Base-by-base conservation (phyloP, 2,329 filamentous ascomycete species). In the Endothia cerciana region DNA sequence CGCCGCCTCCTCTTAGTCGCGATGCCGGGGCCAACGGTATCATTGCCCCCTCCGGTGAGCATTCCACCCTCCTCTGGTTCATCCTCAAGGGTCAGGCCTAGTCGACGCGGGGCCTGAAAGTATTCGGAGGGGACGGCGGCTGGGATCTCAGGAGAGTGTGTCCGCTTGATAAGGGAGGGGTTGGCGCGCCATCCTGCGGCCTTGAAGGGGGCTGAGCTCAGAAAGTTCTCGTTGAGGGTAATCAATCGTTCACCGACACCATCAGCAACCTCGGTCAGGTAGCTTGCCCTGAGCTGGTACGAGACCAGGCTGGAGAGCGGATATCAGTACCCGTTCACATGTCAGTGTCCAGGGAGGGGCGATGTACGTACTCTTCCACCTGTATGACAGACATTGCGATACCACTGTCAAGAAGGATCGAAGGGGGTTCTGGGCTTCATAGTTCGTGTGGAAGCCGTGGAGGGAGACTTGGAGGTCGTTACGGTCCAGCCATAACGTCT, bases 161-260 rank as follows among this genome's bases (percentile, higher is more conserved):
- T 94, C 72, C 92, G 88, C 77, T 94, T 94, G 76, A 91, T 88
- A 70, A 93, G 89, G 22, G 89, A 85, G 11, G 89, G 86, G 73
- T 91, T 91, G 59, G 89, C 82, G 53, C 87, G 86, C 92, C 92
- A 95, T 70, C 92, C 92, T 68, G 91, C 91, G 60, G 91, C 88
- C 77, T 93, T 93, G 81, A 94, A 95, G 38, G 91, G 89, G 2
- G 89, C 87, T 36, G 91, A 91, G 75, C 93, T 94, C 69, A 95
- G 82, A 73, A 94, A 90, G 69, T 85, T 84, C 73, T 93, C 89
- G 77, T 94, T 92, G 68, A 96, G 85, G 47, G 89, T 92, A 75
- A 96, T 92, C 49, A 95, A 84, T 25, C 92, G 89, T 77, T 96
- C 92, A 70, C 92, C 92, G 8, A 95, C 91, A 68, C 92, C 92